phyloP scores from a whole-genome alignment of 495 filamentous ascomycete genomes.

The Polyplosphaeria fusca region DNA sequence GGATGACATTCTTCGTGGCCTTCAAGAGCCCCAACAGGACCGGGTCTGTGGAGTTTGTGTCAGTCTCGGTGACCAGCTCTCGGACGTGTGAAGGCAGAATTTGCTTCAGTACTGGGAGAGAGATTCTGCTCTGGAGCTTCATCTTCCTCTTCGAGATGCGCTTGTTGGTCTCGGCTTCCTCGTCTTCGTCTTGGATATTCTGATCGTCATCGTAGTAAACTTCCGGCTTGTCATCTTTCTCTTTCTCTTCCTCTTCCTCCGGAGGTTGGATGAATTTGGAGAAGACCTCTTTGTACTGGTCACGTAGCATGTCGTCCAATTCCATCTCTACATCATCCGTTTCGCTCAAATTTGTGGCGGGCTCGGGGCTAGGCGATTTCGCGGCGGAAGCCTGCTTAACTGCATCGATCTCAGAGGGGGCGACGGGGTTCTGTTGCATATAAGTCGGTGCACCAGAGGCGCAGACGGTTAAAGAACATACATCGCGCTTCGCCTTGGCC shows the following conservation, averaged over 20 bases:
- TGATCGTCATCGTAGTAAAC: slow-evolving; percentile 81
- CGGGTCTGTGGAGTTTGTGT: slow-evolving; percentile 88
- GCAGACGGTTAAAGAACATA: slow-evolving; percentile 7
- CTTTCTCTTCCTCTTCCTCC: slow-evolving; percentile 60
- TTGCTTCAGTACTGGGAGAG: slow-evolving; percentile 89
- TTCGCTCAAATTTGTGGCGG: slow-evolving; percentile 8
- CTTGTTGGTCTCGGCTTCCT: slow-evolving; percentile 60
- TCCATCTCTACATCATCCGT: slow-evolving; percentile 43
- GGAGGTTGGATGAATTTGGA: slow-evolving; percentile 59
- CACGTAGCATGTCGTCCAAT: slow-evolving; percentile 72
- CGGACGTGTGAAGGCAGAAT: no score
- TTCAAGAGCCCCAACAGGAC: slow-evolving; percentile 90
- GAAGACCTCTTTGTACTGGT: slow-evolving; percentile 77
- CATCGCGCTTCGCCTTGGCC: slow-evolving; percentile 36
- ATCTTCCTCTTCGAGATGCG: slow-evolving; percentile 90
- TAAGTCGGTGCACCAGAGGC: not conserved
- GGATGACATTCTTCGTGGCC: slow-evolving; percentile 90
- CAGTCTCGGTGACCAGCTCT: slow-evolving; percentile 94
- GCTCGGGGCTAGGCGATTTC: slow-evolving; percentile 46
- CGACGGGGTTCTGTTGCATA: no score
- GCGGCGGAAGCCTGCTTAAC: slow-evolving; percentile 11
- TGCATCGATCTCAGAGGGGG: slow-evolving; percentile 2
- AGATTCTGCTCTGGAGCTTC: slow-evolving; percentile 86
- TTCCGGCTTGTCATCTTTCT: slow-evolving; percentile 79
- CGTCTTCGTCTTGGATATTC: slow-evolving; percentile 82